Conservation (phyloP, 139 green algal genomes). For the Tetradesmus lagerheimii region DNA sequence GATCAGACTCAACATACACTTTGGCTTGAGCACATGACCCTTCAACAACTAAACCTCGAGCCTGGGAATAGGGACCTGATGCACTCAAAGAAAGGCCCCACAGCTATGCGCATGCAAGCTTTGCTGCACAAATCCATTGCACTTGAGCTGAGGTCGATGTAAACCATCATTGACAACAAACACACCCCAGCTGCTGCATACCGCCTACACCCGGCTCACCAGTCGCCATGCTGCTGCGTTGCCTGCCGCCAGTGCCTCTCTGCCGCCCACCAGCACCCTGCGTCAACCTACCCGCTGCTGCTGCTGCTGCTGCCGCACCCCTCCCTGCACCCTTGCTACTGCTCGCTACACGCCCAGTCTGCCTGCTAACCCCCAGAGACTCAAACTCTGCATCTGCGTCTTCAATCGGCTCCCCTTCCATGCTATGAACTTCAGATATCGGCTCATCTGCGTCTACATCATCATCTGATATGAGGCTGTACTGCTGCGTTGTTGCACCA, state of each 20-base stretch:
- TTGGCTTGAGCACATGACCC: no score
- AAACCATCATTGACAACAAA: no score
- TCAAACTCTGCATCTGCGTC: background rate
- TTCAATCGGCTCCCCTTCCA: background rate
- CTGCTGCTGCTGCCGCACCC: conserved; percentile 17
- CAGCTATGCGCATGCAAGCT: no score
- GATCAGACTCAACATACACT: background rate
- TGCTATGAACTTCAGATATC: background rate
- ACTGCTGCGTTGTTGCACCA: background rate
- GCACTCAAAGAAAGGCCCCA: no score
- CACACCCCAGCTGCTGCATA: no score
- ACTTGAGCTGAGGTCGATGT: no score
- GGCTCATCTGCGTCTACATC: conserved; percentile 1
- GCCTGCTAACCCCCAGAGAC: background rate
- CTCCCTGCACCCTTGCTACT: background rate
- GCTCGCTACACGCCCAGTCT: background rate
- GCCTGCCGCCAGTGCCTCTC: background rate
- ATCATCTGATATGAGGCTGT: conserved; percentile 18
- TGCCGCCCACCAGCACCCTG: background rate
- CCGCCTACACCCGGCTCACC: background rate
- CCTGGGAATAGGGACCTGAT: no score
- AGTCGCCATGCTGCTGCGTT: background rate
- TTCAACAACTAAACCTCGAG: no score
- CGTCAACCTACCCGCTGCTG: background rate
- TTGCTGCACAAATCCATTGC: background rate